Conservation (phyloP, 179 eudicot genomes). For the Spinacia oleracea region DNA sequence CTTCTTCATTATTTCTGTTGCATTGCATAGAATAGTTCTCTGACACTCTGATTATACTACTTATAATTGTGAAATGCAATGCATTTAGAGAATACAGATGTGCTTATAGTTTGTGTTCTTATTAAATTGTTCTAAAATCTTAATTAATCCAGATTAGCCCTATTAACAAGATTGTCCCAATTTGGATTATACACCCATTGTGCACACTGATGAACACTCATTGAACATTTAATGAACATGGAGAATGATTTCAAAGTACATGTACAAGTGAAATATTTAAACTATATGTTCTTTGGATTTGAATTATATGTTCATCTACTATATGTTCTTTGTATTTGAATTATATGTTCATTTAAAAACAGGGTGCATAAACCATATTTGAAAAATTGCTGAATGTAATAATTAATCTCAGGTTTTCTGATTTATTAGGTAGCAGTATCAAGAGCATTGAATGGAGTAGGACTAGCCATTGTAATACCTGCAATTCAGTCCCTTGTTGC, state of each 20-base stretch:
- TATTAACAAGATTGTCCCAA: no score
- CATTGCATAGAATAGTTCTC: not conserved
- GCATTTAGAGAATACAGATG: not conserved
- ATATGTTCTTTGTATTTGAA: no score
- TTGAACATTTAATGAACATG: no score
- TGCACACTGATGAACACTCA: no score
- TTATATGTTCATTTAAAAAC: no score
- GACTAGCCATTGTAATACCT: constrained; percentile 72
- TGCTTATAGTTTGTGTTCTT: not conserved
- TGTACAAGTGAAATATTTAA: no score
- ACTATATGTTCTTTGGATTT: no score
- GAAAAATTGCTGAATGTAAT: not conserved
- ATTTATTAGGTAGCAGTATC: constrained; percentile 67
- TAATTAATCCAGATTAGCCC: no score
- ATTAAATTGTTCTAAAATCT: no score
- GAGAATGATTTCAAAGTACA: no score
- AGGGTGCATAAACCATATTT: constrained; percentile 27
- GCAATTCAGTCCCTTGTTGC: constrained; percentile 77
- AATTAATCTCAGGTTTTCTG: constrained; percentile 27
- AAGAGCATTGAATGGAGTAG: constrained; percentile 74
- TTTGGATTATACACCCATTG: no score
- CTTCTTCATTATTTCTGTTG: not conserved
- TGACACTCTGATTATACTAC: not conserved
- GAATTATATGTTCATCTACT: no score
- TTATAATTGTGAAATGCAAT: not conserved